phyloP scores from a whole-genome alignment of 2,329 filamentous ascomycete genomes.

The Paraconiothyrium brasiliense region DNA sequence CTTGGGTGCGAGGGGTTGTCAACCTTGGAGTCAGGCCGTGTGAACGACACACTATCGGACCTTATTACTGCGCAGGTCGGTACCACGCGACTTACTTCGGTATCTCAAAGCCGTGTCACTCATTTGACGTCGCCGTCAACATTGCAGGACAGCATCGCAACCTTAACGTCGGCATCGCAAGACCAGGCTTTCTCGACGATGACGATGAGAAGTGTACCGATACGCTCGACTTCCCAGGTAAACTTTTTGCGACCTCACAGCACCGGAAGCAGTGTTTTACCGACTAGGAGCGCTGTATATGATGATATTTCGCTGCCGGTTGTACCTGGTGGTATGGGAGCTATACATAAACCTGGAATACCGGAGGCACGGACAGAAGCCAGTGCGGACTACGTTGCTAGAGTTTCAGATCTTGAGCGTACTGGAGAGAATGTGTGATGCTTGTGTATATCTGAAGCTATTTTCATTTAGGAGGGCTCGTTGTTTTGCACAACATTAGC shows the following conservation, averaged over 20 bases:
- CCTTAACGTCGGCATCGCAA: background rate
- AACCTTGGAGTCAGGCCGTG: background rate
- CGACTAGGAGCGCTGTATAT: background rate
- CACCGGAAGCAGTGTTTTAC: background rate
- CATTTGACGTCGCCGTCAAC: background rate
- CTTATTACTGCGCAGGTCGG: background rate
- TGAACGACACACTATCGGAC: background rate
- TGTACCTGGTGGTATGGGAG: constrained; percentile 12
- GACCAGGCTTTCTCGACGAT: background rate
- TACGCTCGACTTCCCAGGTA: background rate
- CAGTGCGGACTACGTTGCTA: constrained; percentile 7
- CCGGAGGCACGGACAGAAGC: background rate
- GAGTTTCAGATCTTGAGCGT: constrained; percentile 6
- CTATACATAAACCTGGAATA: constrained; percentile 13
- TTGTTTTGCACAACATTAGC: no score
- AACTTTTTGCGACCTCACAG: background rate
- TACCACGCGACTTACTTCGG: no score
- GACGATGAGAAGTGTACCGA: background rate
- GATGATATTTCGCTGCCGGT: constrained; percentile 1
- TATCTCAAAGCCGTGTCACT: background rate
- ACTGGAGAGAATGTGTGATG: constrained; percentile 1
- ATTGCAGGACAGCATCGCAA: background rate
- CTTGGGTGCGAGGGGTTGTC: constrained; percentile 16
- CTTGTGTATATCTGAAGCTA: no score
- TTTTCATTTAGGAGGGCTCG: no score